Conservation (phyloP, 2,329 filamentous ascomycete genomes). For the Aschersonia sp. region DNA sequence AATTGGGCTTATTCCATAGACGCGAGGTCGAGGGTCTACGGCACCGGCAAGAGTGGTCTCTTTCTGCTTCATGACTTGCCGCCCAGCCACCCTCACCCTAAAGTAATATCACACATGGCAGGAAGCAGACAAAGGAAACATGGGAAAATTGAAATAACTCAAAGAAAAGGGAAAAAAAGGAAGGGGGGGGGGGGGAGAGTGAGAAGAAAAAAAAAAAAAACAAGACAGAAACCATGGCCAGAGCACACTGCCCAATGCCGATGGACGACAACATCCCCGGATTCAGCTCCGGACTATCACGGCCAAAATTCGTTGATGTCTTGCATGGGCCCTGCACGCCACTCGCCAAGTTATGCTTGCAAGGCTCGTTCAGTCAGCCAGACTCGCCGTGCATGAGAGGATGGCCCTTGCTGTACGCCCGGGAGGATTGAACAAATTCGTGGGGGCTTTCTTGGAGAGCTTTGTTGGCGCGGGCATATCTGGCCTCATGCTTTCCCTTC, state of each 20-base stretch:
- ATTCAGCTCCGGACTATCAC: background rate
- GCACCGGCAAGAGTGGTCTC: background rate
- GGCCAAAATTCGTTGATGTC: background rate
- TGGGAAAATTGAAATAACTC: background rate
- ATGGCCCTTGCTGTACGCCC: too few relatives aligned
- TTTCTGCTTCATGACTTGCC: too few relatives aligned
- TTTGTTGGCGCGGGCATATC: too few relatives aligned
- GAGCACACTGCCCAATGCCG: background rate
- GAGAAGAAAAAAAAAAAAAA: background rate
- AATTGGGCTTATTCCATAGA: background rate
- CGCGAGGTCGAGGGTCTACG: background rate
- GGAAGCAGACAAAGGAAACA: slow-evolving; percentile 1
- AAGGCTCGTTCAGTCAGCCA: too few relatives aligned
- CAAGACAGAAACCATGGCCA: background rate
- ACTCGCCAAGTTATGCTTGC: too few relatives aligned
- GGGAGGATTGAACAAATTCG: too few relatives aligned
- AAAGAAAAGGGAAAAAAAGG: background rate
- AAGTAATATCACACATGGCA: slow-evolving; percentile 2
- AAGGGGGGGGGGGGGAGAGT: background rate
- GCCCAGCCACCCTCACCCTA: too few relatives aligned
- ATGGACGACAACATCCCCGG: background rate
- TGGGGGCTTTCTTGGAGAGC: too few relatives aligned
- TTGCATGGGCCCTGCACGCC: too few relatives aligned
- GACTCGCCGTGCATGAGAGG: too few relatives aligned
- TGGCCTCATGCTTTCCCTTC: too few relatives aligned